Conservation (phyloP, 2,329 filamentous ascomycete genomes). For the Thielaviopsis populi region DNA sequence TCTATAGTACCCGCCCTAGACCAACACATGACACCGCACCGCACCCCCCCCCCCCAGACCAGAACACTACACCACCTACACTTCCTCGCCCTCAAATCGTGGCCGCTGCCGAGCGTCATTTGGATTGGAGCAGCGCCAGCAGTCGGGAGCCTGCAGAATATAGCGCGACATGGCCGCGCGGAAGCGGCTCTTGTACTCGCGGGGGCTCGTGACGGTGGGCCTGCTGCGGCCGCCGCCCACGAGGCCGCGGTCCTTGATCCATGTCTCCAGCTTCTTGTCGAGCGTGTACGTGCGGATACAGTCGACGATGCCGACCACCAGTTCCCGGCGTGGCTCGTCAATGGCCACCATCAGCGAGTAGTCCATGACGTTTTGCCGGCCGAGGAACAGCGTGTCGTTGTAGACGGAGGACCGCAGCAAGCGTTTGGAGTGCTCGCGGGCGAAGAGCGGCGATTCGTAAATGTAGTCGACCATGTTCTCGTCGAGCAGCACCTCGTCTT, state of each 20-base stretch:
- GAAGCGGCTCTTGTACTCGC: constrained; percentile 94
- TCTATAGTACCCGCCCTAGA: no score
- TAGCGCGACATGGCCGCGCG: constrained; percentile 90
- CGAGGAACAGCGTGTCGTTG: constrained; percentile 94
- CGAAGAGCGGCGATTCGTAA: constrained; percentile 89
- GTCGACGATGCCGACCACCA: constrained; percentile 95
- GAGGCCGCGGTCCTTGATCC: constrained; percentile 95
- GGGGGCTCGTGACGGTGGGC: constrained; percentile 91
- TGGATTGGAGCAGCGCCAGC: constrained; percentile 51
- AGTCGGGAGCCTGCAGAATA: constrained; percentile 59
- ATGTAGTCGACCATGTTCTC: constrained; percentile 99
- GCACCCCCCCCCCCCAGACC: no score
- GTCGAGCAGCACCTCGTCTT: constrained; percentile 89
- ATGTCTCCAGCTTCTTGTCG: constrained; percentile 99
- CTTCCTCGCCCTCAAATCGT: constrained; percentile 1
- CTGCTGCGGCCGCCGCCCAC: constrained; percentile 61
- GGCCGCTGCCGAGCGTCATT: background rate
- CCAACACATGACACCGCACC: no score
- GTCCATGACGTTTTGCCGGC: constrained; percentile 95
- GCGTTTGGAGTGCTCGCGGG: constrained; percentile 91
- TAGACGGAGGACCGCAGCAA: constrained; percentile 81
- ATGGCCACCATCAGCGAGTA: constrained; percentile 98
- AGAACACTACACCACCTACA: background rate
- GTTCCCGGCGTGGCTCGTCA: constrained; percentile 74
- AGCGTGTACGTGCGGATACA: constrained; percentile 97